phyloP scores from a whole-genome alignment of 169 alveolate genomes.

The Babesia ovata region DNA sequence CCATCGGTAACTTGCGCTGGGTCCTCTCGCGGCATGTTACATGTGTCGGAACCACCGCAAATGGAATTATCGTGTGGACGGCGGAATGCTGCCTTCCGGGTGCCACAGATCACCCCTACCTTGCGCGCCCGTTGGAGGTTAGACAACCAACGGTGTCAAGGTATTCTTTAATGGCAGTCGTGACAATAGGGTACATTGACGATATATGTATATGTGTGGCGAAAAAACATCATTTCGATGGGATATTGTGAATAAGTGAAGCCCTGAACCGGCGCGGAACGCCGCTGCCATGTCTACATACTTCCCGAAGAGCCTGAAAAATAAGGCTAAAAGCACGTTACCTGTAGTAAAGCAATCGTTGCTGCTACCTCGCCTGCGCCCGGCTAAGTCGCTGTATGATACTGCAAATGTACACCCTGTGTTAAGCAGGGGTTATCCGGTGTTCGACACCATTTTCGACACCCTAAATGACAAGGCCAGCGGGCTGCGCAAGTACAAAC shows the following conservation, averaged over 20 bases:
- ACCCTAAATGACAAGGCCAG: slow-evolving; percentile 67
- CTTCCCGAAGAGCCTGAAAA: slow-evolving; percentile 65
- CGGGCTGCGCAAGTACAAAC: slow-evolving; percentile 59
- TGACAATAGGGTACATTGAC: too few relatives aligned
- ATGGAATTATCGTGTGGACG: neutral
- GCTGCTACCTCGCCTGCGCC: slow-evolving; percentile 42
- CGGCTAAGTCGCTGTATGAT: slow-evolving; percentile 51
- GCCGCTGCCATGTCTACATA: slow-evolving; percentile 57
- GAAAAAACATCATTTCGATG: too few relatives aligned
- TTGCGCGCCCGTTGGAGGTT: too few relatives aligned
- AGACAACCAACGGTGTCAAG: too few relatives aligned
- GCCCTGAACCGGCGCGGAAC: neutral
- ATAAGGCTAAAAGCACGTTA: slow-evolving; percentile 59
- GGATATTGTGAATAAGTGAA: too few relatives aligned
- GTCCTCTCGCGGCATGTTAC: slow-evolving; percentile 6
- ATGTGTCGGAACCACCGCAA: neutral
- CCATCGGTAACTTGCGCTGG: neutral
- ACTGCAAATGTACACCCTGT: slow-evolving; percentile 58
- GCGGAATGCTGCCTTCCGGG: neutral
- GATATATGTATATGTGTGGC: too few relatives aligned
- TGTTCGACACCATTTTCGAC: slow-evolving; percentile 64
- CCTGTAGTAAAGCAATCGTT: slow-evolving; percentile 4
- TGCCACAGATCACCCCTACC: neutral
- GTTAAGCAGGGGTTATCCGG: slow-evolving; percentile 62
- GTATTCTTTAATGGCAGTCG: too few relatives aligned